A percentile compares a stretch with the other conserved stretches of the same genome.
Evolutionary conservation across 352 stramenopile species (phyloP).

Genomic region (Phytophthora ohioensis): DNA sequence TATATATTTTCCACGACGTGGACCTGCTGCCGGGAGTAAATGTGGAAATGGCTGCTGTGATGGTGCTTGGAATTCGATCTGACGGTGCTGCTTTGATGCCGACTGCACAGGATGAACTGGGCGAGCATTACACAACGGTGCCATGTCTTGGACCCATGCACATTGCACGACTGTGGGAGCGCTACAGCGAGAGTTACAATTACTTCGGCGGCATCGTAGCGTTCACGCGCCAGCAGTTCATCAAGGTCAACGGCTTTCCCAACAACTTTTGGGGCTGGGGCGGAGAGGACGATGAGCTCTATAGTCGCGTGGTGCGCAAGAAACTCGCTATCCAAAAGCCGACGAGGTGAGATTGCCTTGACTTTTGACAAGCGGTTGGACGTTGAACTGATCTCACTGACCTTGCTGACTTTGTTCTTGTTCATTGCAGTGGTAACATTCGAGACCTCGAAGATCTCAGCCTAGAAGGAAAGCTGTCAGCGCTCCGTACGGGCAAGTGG

Average conservation of each 20-base stretch:
- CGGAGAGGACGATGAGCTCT: slow-evolving; percentile 66
- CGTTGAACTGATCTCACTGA: background rate
- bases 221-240: slow-evolving; percentile 91
- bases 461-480: slow-evolving; percentile 51
- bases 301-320: slow-evolving; percentile 59
- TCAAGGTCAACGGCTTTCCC: slow-evolving; percentile 95
- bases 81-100: slow-evolving; percentile 1
- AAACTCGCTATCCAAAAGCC: slow-evolving; percentile 55
- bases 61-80: background rate
- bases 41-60: background rate
- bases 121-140: slow-evolving; percentile 74
- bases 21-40: slow-evolving; percentile 90
- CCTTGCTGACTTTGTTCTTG: background rate
- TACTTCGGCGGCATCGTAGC: slow-evolving; percentile 95
- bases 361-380: background rate
- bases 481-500: slow-evolving; percentile 54
- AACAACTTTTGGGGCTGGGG: slow-evolving; percentile 95
- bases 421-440: slow-evolving; percentile 50
- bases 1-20: slow-evolving; percentile 97
- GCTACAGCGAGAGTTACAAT: slow-evolving; percentile 94
- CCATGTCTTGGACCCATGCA: slow-evolving; percentile 86
- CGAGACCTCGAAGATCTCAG: slow-evolving; percentile 55
- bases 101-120: slow-evolving; percentile 69
- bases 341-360: slow-evolving; percentile 24
- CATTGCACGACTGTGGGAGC: slow-evolving; percentile 95